Base-by-base conservation (phyloP, 148 eudicot genomes). In the Fagopyrum tataricum region DNA sequence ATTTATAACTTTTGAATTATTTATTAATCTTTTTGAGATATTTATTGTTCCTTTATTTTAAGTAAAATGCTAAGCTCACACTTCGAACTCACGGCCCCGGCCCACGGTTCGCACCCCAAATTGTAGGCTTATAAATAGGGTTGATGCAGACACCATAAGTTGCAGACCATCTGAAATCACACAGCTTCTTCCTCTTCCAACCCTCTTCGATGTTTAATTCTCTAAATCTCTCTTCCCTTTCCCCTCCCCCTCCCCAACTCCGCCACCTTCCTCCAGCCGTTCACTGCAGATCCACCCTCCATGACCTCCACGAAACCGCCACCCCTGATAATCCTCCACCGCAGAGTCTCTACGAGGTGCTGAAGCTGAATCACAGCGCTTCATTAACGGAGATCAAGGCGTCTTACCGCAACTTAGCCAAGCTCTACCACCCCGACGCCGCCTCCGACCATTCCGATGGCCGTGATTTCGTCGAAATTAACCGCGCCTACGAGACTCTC, bases 381-480 rank as follows among this genome's bases (percentile, higher is more conserved):
- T 85, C 94, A 8, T 31, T 69, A 51, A 11, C 59, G 61, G 95
- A 90, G 82, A 90, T 90, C 37, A 90, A 90, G 74, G 43, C 83
- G 42, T 91, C 91, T 15, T 90, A 87, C 73, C 81, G 95, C 12
- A 83, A 61, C 70, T 56, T 90, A 40, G 95, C 91, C 7, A 90
- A 90, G 84, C 26, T 75, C 40, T 85, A 80, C 72, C 91, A 90
- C 26, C 96, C 91, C 11, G 96, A 87, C 46, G 84, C 37, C 37
- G 37, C 78, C 43, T 12, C 68, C 41, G 68, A 62, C 68, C 42
- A 20, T 47, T 78, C 87, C 2, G 87, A 82, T 76, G 78, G 77
- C 59, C 44, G 72, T 10, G 85, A 82, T 69, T 91, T 91, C 79
- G 84, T 91, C 49, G 75, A 84, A 81, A 91, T 91, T 44, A 89